Conservation (phyloP, 2,329 filamentous ascomycete species). For the Colletotrichum sp. region DNA sequence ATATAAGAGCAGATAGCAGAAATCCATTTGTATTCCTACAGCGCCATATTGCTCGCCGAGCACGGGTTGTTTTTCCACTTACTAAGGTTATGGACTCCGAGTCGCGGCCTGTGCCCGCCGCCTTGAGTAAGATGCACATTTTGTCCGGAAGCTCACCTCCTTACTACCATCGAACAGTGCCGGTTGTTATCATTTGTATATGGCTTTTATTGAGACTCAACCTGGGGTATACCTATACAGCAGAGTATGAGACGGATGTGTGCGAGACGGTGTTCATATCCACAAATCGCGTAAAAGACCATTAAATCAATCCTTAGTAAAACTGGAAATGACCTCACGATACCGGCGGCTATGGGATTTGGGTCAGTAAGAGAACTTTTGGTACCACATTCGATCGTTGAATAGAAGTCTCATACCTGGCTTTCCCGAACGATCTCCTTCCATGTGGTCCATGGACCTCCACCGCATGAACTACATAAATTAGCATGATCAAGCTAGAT, state of each 20-base stretch:
- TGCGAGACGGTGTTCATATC: too few relatives aligned
- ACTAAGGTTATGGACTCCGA: not conserved
- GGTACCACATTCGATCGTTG: not conserved
- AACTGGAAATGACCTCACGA: not conserved
- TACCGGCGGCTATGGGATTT: too few relatives aligned
- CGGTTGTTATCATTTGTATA: not conserved
- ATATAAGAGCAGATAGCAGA: too few relatives aligned
- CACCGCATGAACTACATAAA: not conserved
- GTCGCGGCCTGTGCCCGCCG: not conserved
- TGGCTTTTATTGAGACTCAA: not conserved
- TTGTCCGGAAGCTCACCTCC: not conserved
- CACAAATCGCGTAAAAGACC: too few relatives aligned
- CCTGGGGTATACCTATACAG: not conserved
- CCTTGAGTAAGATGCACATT: not conserved
- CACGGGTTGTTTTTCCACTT: too few relatives aligned
- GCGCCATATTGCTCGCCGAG: too few relatives aligned
- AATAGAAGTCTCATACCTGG: fast-evolving
- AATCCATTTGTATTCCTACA: too few relatives aligned
- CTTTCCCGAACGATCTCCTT: not conserved
- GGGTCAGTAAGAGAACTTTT: not conserved
- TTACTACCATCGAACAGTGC: not conserved
- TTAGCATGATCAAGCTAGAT: not conserved
- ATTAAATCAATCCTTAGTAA: not conserved
- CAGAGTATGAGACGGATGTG: not conserved
- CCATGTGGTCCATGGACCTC: not conserved